Base-by-base conservation (phyloP, 345 rosid species). In the Euphorbia pulcherrima region DNA sequence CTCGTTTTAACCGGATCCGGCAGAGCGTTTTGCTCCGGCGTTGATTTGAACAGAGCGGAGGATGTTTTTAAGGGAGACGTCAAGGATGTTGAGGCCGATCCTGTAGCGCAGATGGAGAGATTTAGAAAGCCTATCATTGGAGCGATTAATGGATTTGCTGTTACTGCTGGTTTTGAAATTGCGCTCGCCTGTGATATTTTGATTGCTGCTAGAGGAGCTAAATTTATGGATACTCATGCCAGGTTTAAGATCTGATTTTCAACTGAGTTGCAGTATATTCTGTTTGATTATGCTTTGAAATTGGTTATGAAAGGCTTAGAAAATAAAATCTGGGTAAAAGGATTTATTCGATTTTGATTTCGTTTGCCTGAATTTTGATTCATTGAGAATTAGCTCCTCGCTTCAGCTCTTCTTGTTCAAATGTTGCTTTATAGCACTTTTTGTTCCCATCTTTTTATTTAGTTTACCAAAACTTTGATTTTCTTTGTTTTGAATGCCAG, bases 1-100 rank as follows among this genome's bases (percentile, higher is more conserved):
- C 81, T 91, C 20, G 78, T 94, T 44, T 64, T 94, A 33, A 71
- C 89, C 14, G 96, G 93, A 9, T 77, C 95, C 26, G 97, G 99
- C 63, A 80, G 90, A 39, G 83, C 97, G 8, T 94, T 91, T 75
- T 94, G 97, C 73, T 82, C 97, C 6, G 99, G 99, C 14, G 87
- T 91, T 5, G 99, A 94, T 74, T 81, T 91, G 69, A 94, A 89
- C 20, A 83, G 86, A 4, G 97, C 96, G 3, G 95, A 91, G 80
- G 83, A 84, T 9, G 92, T 94, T 41, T 94, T 94, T 74, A 91
- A 94, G 57, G 99, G 99, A 12, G 96, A 91, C 73, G 96, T 91
- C 2, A 94, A 88, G 82, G 97, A 91, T 70, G 71, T 73, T 62
- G 95, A 91, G 62, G 3, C 82, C 17, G 92, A 94, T 70, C 86